Base-by-base conservation (phyloP, 176 grass and related monocot genomes). In the Canna indica region DNA sequence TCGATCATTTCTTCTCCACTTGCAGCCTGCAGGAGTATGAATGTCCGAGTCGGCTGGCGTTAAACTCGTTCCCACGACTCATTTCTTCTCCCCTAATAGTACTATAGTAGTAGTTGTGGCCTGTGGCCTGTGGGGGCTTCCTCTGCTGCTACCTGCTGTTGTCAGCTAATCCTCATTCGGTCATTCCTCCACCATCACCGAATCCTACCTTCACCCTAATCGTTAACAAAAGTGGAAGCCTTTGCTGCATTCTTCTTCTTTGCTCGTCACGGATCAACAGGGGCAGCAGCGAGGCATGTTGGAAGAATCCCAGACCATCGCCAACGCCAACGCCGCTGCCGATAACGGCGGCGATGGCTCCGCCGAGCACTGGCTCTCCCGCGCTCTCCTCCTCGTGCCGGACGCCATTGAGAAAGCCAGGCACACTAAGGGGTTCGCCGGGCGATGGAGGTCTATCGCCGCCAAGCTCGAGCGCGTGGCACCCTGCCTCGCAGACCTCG, bases 381-480 rank as follows among this genome's bases (percentile, higher is more conserved):
- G 68, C 25, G 44, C 68, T 11, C 45, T 70, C 42, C 68, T 47
- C 20, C 44, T 70, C 15, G 15, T 48, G 3, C 68, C 68, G 15
- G 16, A 14, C 26, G 42, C 68, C 7, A 1, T 70, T 28, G 44
- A 70, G 68, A 70, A 70, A 15, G 42, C 42, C 44, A 28, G 68
- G 42, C 18, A 4, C 44, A 16, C 73, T 26, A 32, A 20, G 44
- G 60, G 73, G 17, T 76, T 76, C 44, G 59, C 60, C 2, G 60
- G 73, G 20, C 59, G 73, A 26, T 76, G 73, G 73, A 76, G 66
- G 45, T 32, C 73, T 30, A 66, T 75, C 28, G 18, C 57, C 11
- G 20, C 18, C 39, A 75, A 75, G 42, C 57, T 75, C 35, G 59
- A 75, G 42, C 59, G 59, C 39, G 17, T 75, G 54, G 36, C 58